Percentiles rank a stretch among this genome's conserved stretches.
Evolutionary conservation across 2,329 filamentous ascomycete species (phyloP).

Genomic region (Zymoseptoria crescenta): DNA sequence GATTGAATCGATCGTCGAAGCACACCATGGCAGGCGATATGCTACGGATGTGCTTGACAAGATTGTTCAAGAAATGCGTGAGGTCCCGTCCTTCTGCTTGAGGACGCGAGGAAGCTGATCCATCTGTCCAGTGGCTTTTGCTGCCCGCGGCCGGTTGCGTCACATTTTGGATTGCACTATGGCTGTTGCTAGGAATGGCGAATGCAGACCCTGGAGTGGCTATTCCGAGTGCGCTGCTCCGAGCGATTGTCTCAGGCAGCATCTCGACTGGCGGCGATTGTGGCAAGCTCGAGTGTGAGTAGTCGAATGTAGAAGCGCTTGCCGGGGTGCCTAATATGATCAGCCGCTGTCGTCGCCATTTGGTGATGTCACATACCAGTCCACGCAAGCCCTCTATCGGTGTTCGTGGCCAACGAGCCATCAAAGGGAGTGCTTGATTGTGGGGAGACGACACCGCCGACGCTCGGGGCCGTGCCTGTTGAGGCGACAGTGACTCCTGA

Average conservation of each 20-base stretch:
- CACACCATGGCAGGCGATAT: slow-evolving; percentile 12
- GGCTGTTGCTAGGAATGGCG: not conserved
- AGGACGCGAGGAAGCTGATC: not conserved
- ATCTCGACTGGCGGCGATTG: not conserved
- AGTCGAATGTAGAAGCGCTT: not conserved
- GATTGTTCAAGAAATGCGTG: slow-evolving; percentile 16
- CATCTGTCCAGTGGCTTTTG: not conserved
- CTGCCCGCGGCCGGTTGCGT: not conserved
- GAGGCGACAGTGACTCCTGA: not conserved
- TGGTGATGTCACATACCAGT: not conserved
- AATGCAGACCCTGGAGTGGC: not conserved
- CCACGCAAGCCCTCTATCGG: not conserved
- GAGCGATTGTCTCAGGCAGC: not conserved
- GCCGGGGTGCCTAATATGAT: not conserved
- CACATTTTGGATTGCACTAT: not conserved
- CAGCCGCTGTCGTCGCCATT: not conserved
- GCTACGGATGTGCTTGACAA: slow-evolving; percentile 17
- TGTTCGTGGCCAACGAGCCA: not conserved
- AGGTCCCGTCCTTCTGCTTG: slow-evolving; percentile 12
- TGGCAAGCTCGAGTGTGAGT: not conserved
- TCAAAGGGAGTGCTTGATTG: not conserved
- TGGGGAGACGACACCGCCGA: not conserved
- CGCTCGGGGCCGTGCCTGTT: not conserved
- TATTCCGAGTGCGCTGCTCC: not conserved
- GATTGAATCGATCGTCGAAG: slow-evolving; percentile 18